These are phyloP conservation scores for Saccharomyces hybrid DNA, from an alignment of 1,139 yeast genomes.

Conservation along the genomic window DNA sequence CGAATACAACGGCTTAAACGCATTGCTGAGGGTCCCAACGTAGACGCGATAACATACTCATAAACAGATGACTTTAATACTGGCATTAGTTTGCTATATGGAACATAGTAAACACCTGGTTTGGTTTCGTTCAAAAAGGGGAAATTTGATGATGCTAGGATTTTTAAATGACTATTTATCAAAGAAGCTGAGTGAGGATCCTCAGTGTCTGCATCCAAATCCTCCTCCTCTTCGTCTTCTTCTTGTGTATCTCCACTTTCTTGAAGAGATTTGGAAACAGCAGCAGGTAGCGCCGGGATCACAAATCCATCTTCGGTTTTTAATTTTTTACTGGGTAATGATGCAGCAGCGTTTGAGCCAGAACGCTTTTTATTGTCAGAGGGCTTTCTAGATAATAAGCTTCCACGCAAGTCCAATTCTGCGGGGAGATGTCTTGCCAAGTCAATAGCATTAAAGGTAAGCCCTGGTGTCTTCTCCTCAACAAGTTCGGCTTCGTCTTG, in stretches of 20 bases:
- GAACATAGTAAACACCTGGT: slow-evolving; percentile 41
- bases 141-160: slow-evolving; percentile 39
- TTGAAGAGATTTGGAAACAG: neutral
- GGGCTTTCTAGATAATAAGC: slow-evolving; percentile 36
- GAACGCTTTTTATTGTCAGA: slow-evolving; percentile 19
- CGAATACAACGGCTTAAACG: slow-evolving; percentile 64
- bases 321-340: slow-evolving; percentile 32
- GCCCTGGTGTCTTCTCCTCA: slow-evolving; percentile 32
- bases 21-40: slow-evolving; percentile 51
- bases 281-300: slow-evolving; percentile 19
- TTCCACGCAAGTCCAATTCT: slow-evolving; percentile 38
- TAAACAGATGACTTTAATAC: slow-evolving; percentile 48
- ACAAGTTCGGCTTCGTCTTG: slow-evolving; percentile 22
- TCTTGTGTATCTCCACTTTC: slow-evolving; percentile 9
- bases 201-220: slow-evolving; percentile 17
- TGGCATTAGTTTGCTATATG: slow-evolving; percentile 38
- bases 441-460: slow-evolving; percentile 46
- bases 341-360: slow-evolving; percentile 12
- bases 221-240: slow-evolving; percentile 14
- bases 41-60: slow-evolving; percentile 53
- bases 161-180: slow-evolving; percentile 42
- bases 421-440: slow-evolving; percentile 41
- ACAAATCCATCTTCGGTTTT: slow-evolving; percentile 39
- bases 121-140: slow-evolving; percentile 43
- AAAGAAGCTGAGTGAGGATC: slow-evolving; percentile 30